Percentiles rank a stretch among this genome's conserved stretches.
phyloP scores from a whole-genome alignment of 306 rosid genomes.

The Pterocarpus santalinus region DNA sequence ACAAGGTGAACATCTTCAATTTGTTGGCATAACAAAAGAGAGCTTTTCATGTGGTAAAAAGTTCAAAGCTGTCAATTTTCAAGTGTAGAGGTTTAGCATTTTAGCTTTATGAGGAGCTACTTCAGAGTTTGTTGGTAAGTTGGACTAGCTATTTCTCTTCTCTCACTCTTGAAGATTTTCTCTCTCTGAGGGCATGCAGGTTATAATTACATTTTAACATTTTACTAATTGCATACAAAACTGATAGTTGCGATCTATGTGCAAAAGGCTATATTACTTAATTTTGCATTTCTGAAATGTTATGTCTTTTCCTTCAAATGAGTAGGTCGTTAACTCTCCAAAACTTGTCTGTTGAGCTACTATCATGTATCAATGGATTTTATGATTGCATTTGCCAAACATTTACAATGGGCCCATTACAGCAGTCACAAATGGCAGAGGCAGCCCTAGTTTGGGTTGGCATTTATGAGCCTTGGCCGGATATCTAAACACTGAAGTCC shows the following conservation, averaged over 20 bases:
- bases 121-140: conserved; percentile 23
- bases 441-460: not conserved
- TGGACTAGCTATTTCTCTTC: not conserved
- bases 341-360: not conserved
- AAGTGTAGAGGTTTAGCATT: conserved; percentile 4
- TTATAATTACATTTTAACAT: not conserved
- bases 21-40: not conserved
- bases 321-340: not conserved
- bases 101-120: not conserved
- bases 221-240: not conserved
- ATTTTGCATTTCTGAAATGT: not conserved
- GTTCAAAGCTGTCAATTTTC: conserved; percentile 2
- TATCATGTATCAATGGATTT: not conserved
- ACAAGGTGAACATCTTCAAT: conserved; percentile 37
- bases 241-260: not conserved
- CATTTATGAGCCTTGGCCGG: not conserved
- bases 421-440: not conserved
- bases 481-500: not conserved
- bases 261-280: not conserved
- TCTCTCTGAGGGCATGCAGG: not conserved
- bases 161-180: not conserved
- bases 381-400: not conserved
- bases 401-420: not conserved
- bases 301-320: not conserved
- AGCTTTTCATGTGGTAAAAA: conserved; percentile 13